phyloP scores from a whole-genome alignment of 2,329 filamentous ascomycete species.

The Eutypa lata region DNA sequence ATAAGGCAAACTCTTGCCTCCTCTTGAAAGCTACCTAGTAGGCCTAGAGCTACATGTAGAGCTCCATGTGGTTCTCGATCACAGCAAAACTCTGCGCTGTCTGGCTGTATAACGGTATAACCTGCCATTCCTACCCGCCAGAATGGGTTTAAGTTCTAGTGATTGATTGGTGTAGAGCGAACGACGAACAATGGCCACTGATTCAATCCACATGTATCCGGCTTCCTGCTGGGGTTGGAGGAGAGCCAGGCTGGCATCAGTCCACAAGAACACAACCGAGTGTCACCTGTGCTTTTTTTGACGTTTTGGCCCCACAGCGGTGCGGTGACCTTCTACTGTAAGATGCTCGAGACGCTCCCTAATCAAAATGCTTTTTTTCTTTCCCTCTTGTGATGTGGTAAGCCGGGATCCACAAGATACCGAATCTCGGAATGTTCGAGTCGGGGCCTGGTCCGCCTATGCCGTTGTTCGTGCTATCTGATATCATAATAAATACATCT shows the following conservation, averaged over 20 bases:
- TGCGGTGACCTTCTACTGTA: not conserved
- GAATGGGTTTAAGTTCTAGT: not conserved
- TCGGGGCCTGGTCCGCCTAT: not conserved
- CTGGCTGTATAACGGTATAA: no score
- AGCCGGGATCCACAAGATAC: not conserved
- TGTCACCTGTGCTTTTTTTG: not conserved
- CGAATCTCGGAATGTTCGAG: not conserved
- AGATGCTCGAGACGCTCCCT: not conserved
- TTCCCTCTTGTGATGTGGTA: not conserved
- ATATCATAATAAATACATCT: constrained; percentile 27
- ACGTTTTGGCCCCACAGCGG: not conserved
- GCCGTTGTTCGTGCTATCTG: constrained; percentile 4
- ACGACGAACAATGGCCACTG: constrained; percentile 17
- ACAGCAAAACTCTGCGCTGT: not conserved
- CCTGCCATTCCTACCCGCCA: no score
- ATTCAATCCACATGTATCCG: constrained; percentile 24
- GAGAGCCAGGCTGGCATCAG: constrained; percentile 20
- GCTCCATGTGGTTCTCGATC: not conserved
- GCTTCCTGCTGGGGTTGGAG: constrained; percentile 12
- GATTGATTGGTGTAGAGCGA: not conserved
- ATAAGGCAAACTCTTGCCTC: not conserved
- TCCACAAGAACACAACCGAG: constrained; percentile 19
- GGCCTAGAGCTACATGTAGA: not conserved
- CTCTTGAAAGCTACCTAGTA: no score
- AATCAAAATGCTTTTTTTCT: not conserved